Conservation (phyloP, 2,329 filamentous ascomycete species). For the Trichoderma endophyticum region DNA sequence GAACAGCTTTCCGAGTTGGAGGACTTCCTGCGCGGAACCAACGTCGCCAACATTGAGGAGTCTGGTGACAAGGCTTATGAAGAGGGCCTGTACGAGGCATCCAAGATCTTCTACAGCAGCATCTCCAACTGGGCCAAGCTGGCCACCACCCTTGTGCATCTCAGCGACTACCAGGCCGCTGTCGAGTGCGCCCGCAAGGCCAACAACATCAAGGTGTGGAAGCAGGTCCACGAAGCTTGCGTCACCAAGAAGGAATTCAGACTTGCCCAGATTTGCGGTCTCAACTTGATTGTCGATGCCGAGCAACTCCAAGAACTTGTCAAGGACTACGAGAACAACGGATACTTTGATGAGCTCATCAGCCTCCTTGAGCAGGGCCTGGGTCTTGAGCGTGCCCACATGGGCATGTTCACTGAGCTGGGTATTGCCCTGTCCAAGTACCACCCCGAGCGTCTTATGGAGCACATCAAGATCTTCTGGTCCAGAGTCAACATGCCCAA, state of each 20-base stretch:
- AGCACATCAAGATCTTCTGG: slow-evolving; percentile 99
- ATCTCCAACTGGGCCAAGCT: slow-evolving; percentile 99
- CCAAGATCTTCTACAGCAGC: slow-evolving; percentile 97
- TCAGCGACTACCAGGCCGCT: slow-evolving; percentile 94
- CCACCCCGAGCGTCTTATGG: slow-evolving; percentile 93
- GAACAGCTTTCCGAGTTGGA: slow-evolving; percentile 91
- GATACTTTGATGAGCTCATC: slow-evolving; percentile 98
- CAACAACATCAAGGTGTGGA: slow-evolving; percentile 99
- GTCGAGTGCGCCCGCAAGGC: slow-evolving; percentile 98
- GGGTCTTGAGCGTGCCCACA: slow-evolving; percentile 86
- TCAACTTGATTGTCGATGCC: slow-evolving; percentile 96
- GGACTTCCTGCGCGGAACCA: slow-evolving; percentile 89
- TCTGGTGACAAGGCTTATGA: slow-evolving; percentile 97
- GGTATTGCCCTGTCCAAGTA: slow-evolving; percentile 93
- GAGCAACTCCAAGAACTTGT: slow-evolving; percentile 91
- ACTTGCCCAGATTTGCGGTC: slow-evolving; percentile 95
- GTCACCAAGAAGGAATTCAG: slow-evolving; percentile 98
- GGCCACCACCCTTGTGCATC: slow-evolving; percentile 93
- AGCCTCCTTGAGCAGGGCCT: slow-evolving; percentile 90
- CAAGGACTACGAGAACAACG: slow-evolving; percentile 93
- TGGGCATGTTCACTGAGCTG: slow-evolving; percentile 95
- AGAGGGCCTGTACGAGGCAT: slow-evolving; percentile 90
- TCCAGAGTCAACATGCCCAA: slow-evolving; percentile 96
- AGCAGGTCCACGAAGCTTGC: slow-evolving; percentile 94
- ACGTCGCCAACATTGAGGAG: slow-evolving; percentile 93